A percentile compares a stretch with the other conserved stretches of the same genome.
Evolutionary conservation across 2,329 filamentous ascomycete species (phyloP).

Genomic region (Apiospora pterosperma): DNA sequence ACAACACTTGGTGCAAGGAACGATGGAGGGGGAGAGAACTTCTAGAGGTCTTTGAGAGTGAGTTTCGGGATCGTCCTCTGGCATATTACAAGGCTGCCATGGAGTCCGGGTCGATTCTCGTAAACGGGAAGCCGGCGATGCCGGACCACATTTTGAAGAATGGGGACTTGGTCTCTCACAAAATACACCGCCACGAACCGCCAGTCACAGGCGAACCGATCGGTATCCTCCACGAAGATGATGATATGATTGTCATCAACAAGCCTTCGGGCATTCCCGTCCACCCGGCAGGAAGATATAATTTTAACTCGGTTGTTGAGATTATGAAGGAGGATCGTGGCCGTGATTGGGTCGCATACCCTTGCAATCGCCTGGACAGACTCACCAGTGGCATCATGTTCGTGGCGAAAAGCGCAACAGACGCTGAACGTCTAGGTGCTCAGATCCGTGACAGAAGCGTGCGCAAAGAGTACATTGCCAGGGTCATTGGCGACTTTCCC

Average conservation of each 20-base stretch:
- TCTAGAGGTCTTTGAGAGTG: conserved; percentile 83
- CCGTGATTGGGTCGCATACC: conserved; percentile 51
- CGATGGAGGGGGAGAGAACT: conserved; percentile 82
- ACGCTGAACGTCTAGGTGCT: conserved; percentile 71
- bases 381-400: conserved; percentile 98
- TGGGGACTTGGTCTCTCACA: conserved; percentile 88
- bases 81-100: conserved; percentile 90
- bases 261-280: conserved; percentile 95
- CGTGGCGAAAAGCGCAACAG: conserved; percentile 79
- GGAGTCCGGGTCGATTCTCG: conserved; percentile 69
- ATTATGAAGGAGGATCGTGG: conserved; percentile 80
- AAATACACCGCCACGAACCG: conserved; percentile 91
- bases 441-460: conserved; percentile 81
- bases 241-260: conserved; percentile 93
- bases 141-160: conserved; percentile 75
- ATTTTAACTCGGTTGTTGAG: conserved; percentile 91
- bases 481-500: conserved; percentile 88
- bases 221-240: conserved; percentile 82
- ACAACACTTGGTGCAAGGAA: conserved; percentile 93
- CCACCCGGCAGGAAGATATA: conserved; percentile 91
- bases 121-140: conserved; percentile 72
- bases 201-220: conserved; percentile 82
- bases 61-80: conserved; percentile 83
- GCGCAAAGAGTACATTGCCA: conserved; percentile 90
- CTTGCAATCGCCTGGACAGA: conserved; percentile 91